Conservation (phyloP, 176 grass and related monocot species). For the Bothriochloa decipiens region DNA sequence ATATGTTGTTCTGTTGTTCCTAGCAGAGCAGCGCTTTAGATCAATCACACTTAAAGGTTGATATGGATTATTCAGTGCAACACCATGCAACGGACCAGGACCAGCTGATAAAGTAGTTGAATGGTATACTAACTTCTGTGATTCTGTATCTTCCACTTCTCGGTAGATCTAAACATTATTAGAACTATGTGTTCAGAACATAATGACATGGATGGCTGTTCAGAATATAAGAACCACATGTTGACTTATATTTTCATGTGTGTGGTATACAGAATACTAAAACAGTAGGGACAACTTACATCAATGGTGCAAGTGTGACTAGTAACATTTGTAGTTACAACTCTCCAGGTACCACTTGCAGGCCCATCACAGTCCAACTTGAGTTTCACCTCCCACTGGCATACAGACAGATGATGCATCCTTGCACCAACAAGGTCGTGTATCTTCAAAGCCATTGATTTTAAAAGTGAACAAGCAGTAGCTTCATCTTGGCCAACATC, state of each 20-base stretch:
- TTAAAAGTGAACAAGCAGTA: constrained; percentile 67
- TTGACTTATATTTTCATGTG: neutral
- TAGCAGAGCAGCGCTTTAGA: constrained; percentile 77
- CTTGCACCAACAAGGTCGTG: constrained; percentile 83
- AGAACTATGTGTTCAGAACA: constrained; percentile 33
- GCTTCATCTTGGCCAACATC: constrained; percentile 74
- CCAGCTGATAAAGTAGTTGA: constrained; percentile 47
- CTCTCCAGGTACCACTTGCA: constrained; percentile 84
- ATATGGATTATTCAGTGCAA: constrained; percentile 66
- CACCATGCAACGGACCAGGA: constrained; percentile 80
- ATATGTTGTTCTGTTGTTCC: constrained; percentile 92
- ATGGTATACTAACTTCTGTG: constrained; percentile 74
- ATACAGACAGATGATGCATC: constrained; percentile 97
- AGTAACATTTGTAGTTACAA: constrained; percentile 90
- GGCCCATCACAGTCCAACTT: constrained; percentile 68
- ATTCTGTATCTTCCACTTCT: constrained; percentile 72
- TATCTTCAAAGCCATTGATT: constrained; percentile 94
- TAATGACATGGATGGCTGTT: constrained; percentile 22
- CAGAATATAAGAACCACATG: neutral
- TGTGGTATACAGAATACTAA: constrained; percentile 13
- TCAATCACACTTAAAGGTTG: constrained; percentile 79
- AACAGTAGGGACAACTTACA: constrained; percentile 58
- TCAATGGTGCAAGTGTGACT: constrained; percentile 90
- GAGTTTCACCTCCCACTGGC: constrained; percentile 97
- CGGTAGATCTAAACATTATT: constrained; percentile 72